Conservation (phyloP, 2,329 filamentous ascomycete species). For the Fusarium nodosum region DNA sequence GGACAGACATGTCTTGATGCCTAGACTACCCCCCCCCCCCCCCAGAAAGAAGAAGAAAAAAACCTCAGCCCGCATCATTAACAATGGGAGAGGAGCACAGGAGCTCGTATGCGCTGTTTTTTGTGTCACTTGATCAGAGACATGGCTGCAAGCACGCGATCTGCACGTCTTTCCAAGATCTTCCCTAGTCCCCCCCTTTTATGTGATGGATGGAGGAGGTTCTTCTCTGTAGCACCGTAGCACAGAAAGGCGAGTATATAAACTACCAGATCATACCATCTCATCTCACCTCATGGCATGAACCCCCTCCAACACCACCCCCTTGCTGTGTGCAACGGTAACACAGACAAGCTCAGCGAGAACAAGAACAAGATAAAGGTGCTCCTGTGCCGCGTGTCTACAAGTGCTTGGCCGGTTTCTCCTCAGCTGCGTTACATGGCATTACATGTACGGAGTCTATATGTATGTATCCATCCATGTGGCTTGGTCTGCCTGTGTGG, state of each 20-base stretch:
- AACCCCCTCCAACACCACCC: constrained; percentile 1
- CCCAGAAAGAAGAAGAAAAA: too few species aligned
- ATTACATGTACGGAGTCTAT: constrained; percentile 22
- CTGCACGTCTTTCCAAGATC: constrained; percentile 48
- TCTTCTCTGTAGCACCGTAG: constrained; percentile 11
- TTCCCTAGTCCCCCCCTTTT: constrained; percentile 26
- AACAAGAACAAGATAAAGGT: constrained; percentile 29
- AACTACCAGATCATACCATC: not conserved
- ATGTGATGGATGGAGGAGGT: not conserved
- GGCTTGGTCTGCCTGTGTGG: constrained; percentile 10
- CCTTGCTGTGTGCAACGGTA: constrained; percentile 34
- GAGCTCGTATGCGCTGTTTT: constrained; percentile 45
- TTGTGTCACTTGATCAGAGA: constrained; percentile 51
- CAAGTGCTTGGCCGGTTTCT: constrained; percentile 43
- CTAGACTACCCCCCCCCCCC: too few species aligned
- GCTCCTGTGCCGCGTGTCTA: constrained; percentile 44
- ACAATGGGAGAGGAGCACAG: constrained; percentile 26
- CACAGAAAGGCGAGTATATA: constrained; percentile 9
- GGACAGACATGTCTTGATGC: too few species aligned
- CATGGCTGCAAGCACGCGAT: constrained; percentile 51
- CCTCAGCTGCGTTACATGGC: constrained; percentile 18
- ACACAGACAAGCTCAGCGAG: constrained; percentile 15
- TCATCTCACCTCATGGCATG: not conserved
- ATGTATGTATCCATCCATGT: constrained; percentile 30
- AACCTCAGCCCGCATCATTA: constrained; percentile 4